Conservation (phyloP, 495 filamentous ascomycete genomes). For the Neurospora tetrasperma region DNA sequence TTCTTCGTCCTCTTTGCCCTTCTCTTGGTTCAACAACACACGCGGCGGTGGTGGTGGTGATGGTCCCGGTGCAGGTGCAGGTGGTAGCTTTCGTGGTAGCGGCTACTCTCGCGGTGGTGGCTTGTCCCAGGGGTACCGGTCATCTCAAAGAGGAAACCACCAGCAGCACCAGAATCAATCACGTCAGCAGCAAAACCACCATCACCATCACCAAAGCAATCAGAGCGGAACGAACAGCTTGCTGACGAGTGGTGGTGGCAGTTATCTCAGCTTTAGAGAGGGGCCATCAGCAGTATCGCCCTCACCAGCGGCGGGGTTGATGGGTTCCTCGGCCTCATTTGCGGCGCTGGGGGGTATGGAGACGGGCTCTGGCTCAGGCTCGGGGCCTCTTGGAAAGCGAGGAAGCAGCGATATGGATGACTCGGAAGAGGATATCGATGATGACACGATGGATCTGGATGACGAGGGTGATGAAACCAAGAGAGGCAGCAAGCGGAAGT, state of each 20-base stretch:
- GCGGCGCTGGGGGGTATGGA: constrained; percentile 12
- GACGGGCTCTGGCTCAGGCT: not conserved
- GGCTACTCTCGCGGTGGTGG: not conserved
- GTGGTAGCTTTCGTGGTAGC: not conserved
- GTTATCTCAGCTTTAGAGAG: not conserved
- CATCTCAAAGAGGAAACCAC: not conserved
- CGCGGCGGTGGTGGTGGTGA: constrained; percentile 14
- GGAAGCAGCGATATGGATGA: constrained; percentile 36
- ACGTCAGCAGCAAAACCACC: constrained; percentile 1
- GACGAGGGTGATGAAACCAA: constrained; percentile 25
- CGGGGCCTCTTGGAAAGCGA: constrained; percentile 26
- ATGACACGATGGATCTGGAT: constrained; percentile 26
- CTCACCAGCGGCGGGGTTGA: constrained; percentile 16
- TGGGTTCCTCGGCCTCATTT: not conserved
- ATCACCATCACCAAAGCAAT: not conserved
- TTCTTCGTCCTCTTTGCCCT: not conserved
- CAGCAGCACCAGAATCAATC: not conserved
- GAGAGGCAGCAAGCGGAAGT: constrained; percentile 28
- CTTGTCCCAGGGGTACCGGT: not conserved
- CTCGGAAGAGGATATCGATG: constrained; percentile 47
- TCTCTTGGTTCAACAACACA: not conserved
- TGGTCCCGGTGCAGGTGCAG: constrained; percentile 12
- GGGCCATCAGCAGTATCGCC: constrained; percentile 3
- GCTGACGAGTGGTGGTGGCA: constrained; percentile 18
- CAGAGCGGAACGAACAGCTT: constrained; percentile 8